Evolutionary conservation across 176 grass and related monocot genomes (phyloP).

Genomic region (Carex littledalei): DNA sequence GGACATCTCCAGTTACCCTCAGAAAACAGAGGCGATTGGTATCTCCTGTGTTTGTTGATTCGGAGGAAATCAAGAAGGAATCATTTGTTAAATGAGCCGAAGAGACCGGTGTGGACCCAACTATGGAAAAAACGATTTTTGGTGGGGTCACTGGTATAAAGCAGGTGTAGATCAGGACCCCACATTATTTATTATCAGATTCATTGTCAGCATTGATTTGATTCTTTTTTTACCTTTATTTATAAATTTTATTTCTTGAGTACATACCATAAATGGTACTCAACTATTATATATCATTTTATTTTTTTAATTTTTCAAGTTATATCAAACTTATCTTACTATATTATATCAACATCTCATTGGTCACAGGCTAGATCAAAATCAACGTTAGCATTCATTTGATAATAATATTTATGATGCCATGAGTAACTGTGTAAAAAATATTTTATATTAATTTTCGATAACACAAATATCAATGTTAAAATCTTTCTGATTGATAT

Average conservation of each 20-base stretch:
- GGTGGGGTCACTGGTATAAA: neutral
- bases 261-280: neutral
- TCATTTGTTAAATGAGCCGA: neutral
- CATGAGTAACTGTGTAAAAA: too few relatives aligned
- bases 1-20: neutral
- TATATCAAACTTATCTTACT: neutral
- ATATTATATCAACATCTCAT: neutral
- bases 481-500: too few relatives aligned
- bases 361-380: neutral
- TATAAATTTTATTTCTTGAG: neutral
- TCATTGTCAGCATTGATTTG: neutral
- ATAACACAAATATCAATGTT: too few relatives aligned
- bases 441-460: too few relatives aligned
- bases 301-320: neutral
- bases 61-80: neutral
- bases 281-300: neutral
- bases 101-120: neutral
- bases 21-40: neutral
- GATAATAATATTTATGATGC: neutral
- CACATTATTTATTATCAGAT: neutral
- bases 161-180: neutral
- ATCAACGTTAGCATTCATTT: neutral
- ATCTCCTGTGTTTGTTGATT: neutral
- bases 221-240: neutral
- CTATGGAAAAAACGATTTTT: neutral